Evolutionary conservation across 2,329 filamentous ascomycete species (phyloP), one percentile per base, ranked within the genome.

Genomic region (Stylonectria norvegica): DNA sequence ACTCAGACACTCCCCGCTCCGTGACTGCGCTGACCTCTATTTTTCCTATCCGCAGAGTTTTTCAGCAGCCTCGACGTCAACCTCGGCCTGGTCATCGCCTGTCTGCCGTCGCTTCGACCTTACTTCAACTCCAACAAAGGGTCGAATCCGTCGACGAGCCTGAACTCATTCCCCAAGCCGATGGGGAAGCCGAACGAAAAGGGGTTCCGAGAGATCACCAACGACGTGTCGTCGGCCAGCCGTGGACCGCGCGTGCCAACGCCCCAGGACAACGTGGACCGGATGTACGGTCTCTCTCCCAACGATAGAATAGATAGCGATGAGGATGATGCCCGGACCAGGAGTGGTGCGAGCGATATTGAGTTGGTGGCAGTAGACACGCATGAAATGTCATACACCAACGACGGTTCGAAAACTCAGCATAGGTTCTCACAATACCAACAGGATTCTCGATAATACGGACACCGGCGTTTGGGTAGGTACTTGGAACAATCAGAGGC

Each of bases 41-140:
- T 43, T 4, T 44, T 9, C 27, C 2, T 4, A 1, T 2, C 2
- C 11, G 0, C 2, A 53, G 50, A 44, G 0, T 32, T 53, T 2
- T 53, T 50, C 48, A 53, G 50, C 7, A 15, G 38, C 0, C 4
- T 53, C 0, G 50, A 53, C 2, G 40, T 41, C n/a, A 51, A 51
- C 5, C 39, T 53, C 1, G 50, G 50, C 0, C 45, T 53, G 1
- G 48, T 53, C 0, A 23, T 53, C 4, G 48, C 50, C 1, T 53
- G 50, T 4, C 30, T 53, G 0, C 50, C 50, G 0, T 53, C 50
- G 0, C 36, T 53, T 0, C 39, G 50, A 14, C 50, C 50, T 14
- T 53, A 53, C 6, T 53, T 53, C 10, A 38, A 40, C 9, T 25
- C 45, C 5, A 36, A 34, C 20, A 17, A 14, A 2, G 16, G 23